Evolutionary conservation across 1,284 basidiomycete species (phyloP), one percentile per base, ranked within the genome.

Genomic region (Amylostereum chailletii): DNA sequence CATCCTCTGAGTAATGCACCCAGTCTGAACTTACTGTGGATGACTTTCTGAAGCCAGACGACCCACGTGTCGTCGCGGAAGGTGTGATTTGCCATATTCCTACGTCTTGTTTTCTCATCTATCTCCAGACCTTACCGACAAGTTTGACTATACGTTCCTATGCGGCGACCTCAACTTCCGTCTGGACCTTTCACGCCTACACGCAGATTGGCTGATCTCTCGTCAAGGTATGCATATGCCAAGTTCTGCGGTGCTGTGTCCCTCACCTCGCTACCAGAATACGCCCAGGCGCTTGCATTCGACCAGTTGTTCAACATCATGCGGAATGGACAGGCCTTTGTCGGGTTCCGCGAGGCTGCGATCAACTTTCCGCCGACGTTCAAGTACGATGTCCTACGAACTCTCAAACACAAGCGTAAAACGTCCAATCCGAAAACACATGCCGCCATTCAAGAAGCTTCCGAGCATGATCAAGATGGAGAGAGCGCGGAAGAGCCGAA

Each of bases 121-220:
- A 40, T 33, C 36, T 47, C 48, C 58, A 81, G 88, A 92, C 61
- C 66, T 90, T 45, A 90, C 86, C 0, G 87, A 90, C 60, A 79
- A 76, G 56, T 94, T 92, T 57, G 91, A 94, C 60, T 81, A 83
- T 57, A 79, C 83, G 0, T 93, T 93, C 60, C 71, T 91, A 38
- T 87, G 78, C 55, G 90, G 90, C 3, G 90, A 92, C 62, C 75
- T 90, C 42, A 90, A 90, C 61, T 90, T 90, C 58, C 73, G 86
- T 37, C 65, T 90, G 43, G 79, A 88, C 54, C 76, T 88, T 45
- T 82, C 83, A 19, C 75, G 85, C 33, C 63, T 86, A 11, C 85
- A 88, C 58, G 86, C 85, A 2, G 85, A 88, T 61, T 87, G 84
- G 67, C 58, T 69, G n/a, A 66, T 69, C 41, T 60, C 68, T 2